These are phyloP conservation scores for Lippia alba DNA, from an alignment of 305 asterid species.

Conservation along the genomic window DNA sequence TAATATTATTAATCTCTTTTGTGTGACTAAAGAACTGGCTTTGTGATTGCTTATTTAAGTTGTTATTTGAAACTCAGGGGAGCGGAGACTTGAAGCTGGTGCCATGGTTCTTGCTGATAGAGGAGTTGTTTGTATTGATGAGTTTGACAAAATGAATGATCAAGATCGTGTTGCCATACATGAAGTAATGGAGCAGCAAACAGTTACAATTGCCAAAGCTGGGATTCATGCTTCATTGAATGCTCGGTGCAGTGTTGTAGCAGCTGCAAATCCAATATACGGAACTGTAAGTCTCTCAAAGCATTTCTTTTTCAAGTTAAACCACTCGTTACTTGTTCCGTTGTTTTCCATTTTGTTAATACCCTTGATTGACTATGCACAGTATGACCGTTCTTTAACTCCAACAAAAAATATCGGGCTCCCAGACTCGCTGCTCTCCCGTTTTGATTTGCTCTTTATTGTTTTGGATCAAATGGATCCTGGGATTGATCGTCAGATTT, in stretches of 20 bases:
- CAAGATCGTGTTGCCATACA: conserved; percentile 99
- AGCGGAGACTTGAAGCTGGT: conserved; percentile 95
- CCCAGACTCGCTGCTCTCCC: conserved; percentile 98
- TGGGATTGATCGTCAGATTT: conserved; percentile 83
- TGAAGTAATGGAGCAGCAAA: conserved; percentile 99
- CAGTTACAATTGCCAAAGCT: conserved; percentile 98
- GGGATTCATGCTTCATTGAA: conserved; percentile 98
- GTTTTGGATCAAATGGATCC: conserved; percentile 99
- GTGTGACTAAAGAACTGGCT: conserved; percentile 12
- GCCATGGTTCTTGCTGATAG: conserved; percentile 99
- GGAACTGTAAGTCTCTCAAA: conserved; percentile 82
- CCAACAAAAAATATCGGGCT: conserved; percentile 99
- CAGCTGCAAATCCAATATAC: conserved; percentile 98
- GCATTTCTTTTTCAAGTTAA: conserved; percentile 13
- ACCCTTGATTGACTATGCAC: conserved; percentile 34
- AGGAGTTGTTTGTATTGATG: conserved; percentile 96
- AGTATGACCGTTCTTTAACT: conserved; percentile 97
- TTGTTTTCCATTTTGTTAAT: conserved; percentile 17
- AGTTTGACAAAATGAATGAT: conserved; percentile 97
- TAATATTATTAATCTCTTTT: conserved; percentile 17
- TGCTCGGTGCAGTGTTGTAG: conserved; percentile 98
- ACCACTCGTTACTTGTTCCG: conserved; percentile 3
- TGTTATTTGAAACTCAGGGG: conserved; percentile 56
- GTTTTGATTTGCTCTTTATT: conserved; percentile 92
- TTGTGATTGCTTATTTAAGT: conserved; percentile 30